phyloP scores from a whole-genome alignment of 163 green algal species.

The Smithsoniella earleae region DNA sequence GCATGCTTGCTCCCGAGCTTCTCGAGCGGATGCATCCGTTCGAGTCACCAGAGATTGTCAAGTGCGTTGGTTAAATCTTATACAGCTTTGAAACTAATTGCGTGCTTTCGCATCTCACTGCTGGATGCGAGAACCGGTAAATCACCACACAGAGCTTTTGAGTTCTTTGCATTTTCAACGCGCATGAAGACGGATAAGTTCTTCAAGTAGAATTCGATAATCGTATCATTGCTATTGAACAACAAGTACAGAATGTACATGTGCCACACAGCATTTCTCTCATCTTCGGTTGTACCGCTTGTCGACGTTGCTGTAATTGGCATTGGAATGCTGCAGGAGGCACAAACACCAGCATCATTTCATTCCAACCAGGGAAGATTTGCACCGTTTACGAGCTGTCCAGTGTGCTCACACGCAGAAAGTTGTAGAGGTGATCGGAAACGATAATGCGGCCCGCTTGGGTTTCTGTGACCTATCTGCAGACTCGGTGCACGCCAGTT shows the following conservation, averaged over 20 bases:
- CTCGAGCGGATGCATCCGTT: neutral
- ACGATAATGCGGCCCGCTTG: neutral
- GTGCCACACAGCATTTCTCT: neutral
- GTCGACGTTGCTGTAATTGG: too few relatives aligned
- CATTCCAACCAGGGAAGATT: neutral
- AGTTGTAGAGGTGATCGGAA: neutral
- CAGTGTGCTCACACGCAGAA: conserved; percentile 15
- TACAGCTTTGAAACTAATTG: too few relatives aligned
- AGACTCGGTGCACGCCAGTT: neutral
- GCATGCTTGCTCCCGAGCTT: neutral
- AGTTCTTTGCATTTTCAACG: too few relatives aligned
- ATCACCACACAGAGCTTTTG: too few relatives aligned
- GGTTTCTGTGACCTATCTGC: conserved; percentile 5
- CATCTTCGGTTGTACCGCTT: too few relatives aligned
- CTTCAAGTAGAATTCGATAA: too few relatives aligned
- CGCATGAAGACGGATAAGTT: too few relatives aligned
- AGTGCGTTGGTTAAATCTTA: too few relatives aligned
- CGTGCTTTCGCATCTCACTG: too few relatives aligned
- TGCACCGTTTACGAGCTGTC: conserved; percentile 9
- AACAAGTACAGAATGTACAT: neutral
- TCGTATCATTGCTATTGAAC: too few relatives aligned
- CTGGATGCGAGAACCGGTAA: too few relatives aligned
- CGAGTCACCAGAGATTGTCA: neutral
- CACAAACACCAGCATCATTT: neutral
- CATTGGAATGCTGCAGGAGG: too few relatives aligned